Conservation (phyloP, 257 asterid genomes). For the Thymus mandschuricus region DNA sequence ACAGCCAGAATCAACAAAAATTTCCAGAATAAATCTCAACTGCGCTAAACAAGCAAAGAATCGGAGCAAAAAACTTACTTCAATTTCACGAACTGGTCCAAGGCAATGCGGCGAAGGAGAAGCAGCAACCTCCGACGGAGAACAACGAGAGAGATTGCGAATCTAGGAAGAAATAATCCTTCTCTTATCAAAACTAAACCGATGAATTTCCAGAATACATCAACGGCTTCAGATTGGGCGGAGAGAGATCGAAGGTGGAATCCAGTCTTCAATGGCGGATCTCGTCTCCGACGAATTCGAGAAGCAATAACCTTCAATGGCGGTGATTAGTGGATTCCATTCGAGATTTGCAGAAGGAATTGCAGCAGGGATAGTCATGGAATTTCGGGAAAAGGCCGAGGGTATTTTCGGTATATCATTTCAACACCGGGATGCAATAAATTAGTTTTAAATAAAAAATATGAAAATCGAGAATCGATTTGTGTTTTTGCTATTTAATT, state of each 20-base stretch:
- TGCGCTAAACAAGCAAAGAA: constrained; percentile 6
- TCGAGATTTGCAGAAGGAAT: not conserved
- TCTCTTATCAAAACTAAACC: not conserved
- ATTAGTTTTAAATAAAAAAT: too few relatives aligned
- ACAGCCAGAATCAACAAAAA: not conserved
- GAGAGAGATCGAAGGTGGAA: not conserved
- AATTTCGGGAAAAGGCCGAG: not conserved
- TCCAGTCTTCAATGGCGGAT: constrained; percentile 14
- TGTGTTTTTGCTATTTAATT: too few relatives aligned
- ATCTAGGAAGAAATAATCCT: not conserved
- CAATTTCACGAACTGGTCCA: constrained; percentile 7
- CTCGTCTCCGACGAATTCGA: constrained; percentile 12
- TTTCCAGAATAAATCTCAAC: not conserved
- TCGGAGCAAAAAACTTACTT: constrained; percentile 22
- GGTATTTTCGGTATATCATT: not conserved
- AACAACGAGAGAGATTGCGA: not conserved
- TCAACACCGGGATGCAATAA: not conserved
- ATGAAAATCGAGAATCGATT: too few relatives aligned
- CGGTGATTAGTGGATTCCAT: not conserved
- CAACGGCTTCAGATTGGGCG: not conserved
- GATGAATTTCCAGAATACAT: not conserved
- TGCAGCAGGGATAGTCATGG: constrained; percentile 1
- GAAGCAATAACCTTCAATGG: not conserved
- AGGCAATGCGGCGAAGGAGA: constrained; percentile 21
- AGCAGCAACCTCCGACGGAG: not conserved